Evolutionary conservation across 2,329 filamentous ascomycete species (phyloP).

Genomic region (Pseudocercospora cruenta): DNA sequence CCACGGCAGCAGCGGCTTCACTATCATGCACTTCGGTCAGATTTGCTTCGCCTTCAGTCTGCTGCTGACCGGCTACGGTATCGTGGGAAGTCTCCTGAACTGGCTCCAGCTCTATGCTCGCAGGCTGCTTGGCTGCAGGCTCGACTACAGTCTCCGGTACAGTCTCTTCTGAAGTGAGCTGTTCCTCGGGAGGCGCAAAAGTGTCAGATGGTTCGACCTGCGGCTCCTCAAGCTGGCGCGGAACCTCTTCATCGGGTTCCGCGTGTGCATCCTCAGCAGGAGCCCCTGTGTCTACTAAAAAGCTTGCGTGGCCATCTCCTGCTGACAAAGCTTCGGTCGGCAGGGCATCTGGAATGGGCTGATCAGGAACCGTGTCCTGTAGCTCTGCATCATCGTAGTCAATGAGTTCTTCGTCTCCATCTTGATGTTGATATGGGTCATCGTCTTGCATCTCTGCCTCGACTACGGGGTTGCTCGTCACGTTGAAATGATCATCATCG

Average conservation of each 20-base stretch:
- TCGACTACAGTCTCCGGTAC: background rate
- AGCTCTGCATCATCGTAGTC: constrained; percentile 42
- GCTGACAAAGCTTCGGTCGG: constrained; percentile 5
- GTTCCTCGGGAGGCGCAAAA: background rate
- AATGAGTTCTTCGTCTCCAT: constrained; percentile 42
- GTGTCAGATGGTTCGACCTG: background rate
- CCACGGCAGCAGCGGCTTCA: background rate
- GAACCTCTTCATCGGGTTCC: constrained; percentile 25
- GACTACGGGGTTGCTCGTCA: constrained; percentile 34
- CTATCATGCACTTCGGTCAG: background rate
- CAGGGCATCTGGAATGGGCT: constrained; percentile 6
- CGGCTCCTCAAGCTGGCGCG: constrained; percentile 21
- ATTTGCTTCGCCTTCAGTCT: background rate
- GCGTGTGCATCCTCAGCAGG: constrained; percentile 15
- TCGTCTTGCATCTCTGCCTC: constrained; percentile 40
- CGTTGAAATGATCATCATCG: constrained; percentile 33
- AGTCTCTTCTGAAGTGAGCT: background rate
- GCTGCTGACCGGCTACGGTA: background rate
- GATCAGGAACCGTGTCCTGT: constrained; percentile 5
- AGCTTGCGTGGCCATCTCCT: constrained; percentile 8
- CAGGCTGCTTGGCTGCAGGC: background rate
- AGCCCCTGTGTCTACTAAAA: constrained; percentile 8
- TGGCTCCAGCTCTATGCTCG: background rate
- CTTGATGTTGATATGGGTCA: constrained; percentile 18
- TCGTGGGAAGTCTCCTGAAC: background rate